Evolutionary conservation across 1,284 basidiomycete genomes (phyloP), one percentile per base, ranked within the genome.

Genomic region (Porodaedalea pini): DNA sequence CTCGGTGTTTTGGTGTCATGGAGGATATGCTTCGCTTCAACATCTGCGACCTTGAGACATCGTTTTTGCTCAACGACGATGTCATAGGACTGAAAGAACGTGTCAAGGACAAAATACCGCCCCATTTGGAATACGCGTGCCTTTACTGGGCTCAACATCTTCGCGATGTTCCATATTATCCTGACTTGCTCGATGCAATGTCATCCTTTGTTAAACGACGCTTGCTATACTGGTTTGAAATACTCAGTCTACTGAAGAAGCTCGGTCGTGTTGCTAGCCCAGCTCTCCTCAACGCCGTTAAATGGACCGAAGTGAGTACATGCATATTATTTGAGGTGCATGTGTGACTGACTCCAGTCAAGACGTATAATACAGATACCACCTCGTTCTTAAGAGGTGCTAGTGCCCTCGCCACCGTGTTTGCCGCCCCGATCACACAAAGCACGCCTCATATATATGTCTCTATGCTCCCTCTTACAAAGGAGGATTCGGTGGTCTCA

Each of bases 381-480:
- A 21, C 49, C 2, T 36, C 32, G 2, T 51, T 51, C 19, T 23
- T 51, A 21, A 19, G 32, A n/a, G 49, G 36, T 13, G 49, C 49
- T 32, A 34, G 49, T 32, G 31, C 21, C 0, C 65, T 67, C 51
- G 43, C 63, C 7, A 51, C 25, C 15, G 44, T 19, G 23, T 66
- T 57, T 54, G 57, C 40, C 15, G 37, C 23, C 3, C 51, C 60
- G 6, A 64, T 66, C 2, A 13, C 62, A 3, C 13, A 57, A 34
- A 57, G 62, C 41, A 54, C 53, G 3, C 64, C 66, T 3, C 66
- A 67, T 41, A 65, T 67, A 11, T 67, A 67, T 55, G 13, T 67
- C 8, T 67, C 65, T 36, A 64, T 64, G 27, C 19, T 67, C 6
- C 58, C 58, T 3, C 65, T 66, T 47, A 50, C 63, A 25, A 62